A percentile compares a stretch with the other conserved stretches of the same genome.
Evolutionary conservation across 352 stramenopile species (phyloP).

Genomic region (Phytophthora hibernalis): DNA sequence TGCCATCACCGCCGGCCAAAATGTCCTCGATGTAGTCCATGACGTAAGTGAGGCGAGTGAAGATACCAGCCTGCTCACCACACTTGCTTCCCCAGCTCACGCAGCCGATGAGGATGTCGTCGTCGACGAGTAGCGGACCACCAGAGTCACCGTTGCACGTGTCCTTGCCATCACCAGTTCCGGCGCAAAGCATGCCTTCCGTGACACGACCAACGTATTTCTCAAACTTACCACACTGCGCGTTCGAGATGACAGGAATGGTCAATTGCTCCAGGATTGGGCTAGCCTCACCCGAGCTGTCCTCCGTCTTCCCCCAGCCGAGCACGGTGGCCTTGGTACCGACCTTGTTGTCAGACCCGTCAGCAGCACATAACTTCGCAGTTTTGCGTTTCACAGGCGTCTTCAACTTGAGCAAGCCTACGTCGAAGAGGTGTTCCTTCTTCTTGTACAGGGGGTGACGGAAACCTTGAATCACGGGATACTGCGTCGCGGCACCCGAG

Average conservation of each 20-base stretch:
- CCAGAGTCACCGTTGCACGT: slow-evolving; percentile 79
- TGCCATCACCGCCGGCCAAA: slow-evolving; percentile 42
- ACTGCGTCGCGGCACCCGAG: neutral
- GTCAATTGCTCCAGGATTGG: slow-evolving; percentile 52
- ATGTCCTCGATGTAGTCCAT: slow-evolving; percentile 70
- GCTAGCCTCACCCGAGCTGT: slow-evolving; percentile 18
- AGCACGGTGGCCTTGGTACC: slow-evolving; percentile 56
- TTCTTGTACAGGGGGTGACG: slow-evolving; percentile 42
- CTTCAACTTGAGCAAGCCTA: slow-evolving; percentile 66
- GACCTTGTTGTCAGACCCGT: slow-evolving; percentile 59
- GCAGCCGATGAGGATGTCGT: slow-evolving; percentile 57
- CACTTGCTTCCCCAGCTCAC: slow-evolving; percentile 79
- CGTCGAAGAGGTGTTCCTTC: slow-evolving; percentile 47
- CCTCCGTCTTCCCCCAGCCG: slow-evolving; percentile 67
- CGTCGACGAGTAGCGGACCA: slow-evolving; percentile 54
- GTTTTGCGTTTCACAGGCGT: slow-evolving; percentile 30
- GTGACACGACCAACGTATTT: slow-evolving; percentile 62
- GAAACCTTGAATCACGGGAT: slow-evolving; percentile 13
- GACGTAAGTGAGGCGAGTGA: slow-evolving; percentile 58
- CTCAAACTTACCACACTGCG: slow-evolving; percentile 52
- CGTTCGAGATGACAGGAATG: slow-evolving; percentile 64
- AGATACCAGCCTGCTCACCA: slow-evolving; percentile 59
- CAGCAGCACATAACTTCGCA: slow-evolving; percentile 4
- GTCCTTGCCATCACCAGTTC: slow-evolving; percentile 49
- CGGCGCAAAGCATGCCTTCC: slow-evolving; percentile 69